A percentile compares a stretch with the other conserved stretches of the same genome.
These are phyloP conservation scores for Holtermanniella nyarrowii DNA, from an alignment of 768 basidiomycete species.

Conservation along the genomic window DNA sequence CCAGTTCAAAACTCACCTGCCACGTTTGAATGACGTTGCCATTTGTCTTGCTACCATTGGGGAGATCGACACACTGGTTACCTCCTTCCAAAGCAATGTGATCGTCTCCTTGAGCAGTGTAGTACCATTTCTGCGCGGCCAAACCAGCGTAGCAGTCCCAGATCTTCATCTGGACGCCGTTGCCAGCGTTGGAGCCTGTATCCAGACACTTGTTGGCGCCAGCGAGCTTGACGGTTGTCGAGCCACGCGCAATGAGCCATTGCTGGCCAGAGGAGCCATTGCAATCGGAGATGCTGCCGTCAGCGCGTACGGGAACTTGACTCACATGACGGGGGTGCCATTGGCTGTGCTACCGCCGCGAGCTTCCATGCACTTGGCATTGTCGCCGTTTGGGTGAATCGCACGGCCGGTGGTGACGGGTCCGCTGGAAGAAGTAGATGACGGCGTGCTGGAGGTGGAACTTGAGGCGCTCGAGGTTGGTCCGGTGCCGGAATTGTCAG, in stretches of 20 bases:
- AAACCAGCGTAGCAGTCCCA: conserved; percentile 24
- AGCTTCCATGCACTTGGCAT: conserved; percentile 22
- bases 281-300: conserved; percentile 24
- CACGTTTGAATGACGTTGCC: conserved; percentile 21
- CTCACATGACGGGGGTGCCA: conserved; percentile 16
- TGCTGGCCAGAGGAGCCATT: conserved; percentile 14
- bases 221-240: conserved; percentile 15
- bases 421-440: conserved; percentile 3
- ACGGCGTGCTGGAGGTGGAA: background rate
- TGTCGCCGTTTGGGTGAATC: conserved; percentile 23
- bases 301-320: no score
- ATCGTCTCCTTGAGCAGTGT: conserved; percentile 18
- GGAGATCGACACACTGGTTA: conserved; percentile 22
- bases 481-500: conserved; percentile 14
- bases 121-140: conserved; percentile 24
- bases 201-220: conserved; percentile 28
- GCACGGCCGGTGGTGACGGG: conserved; percentile 11
- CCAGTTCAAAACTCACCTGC: conserved; percentile 6
- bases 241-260: conserved; percentile 15
- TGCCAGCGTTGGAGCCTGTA: conserved; percentile 14
- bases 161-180: conserved; percentile 24
- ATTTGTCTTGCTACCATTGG: conserved; percentile 12
- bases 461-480: conserved; percentile 3
- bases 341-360: conserved; percentile 5
- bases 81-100: conserved; percentile 11